Evolutionary conservation across 1,139 yeast genomes (phyloP), one percentile per base, ranked within the genome.

Genomic region (Yamadazyma dushanensis): DNA sequence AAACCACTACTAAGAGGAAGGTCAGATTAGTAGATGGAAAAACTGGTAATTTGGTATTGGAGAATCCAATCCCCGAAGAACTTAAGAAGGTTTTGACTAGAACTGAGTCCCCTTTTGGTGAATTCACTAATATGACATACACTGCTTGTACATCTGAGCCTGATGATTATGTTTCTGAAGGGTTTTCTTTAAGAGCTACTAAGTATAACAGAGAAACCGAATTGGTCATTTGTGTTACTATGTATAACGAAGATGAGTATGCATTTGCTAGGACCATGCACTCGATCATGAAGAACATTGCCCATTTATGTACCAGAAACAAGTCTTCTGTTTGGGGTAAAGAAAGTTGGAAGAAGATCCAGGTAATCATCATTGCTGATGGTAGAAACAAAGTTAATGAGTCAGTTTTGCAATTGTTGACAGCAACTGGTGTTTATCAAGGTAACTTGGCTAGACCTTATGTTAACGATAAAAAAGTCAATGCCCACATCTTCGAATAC

Each of bases 361-460:
- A 90, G 40, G 96, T 92, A 8, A 70, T 86, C 34, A 83, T 92
- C 51, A 87, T 90, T 21, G 80, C 96, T 30, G 98, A 92, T 64
- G 98, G 98, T 49, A 80, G 98, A 63, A 78, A 85, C 40, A 89
- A 88, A 54, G 83, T 90, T 31, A 75, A 80, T 50, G 85, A 84
- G 19, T 82, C 94, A 14, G 92, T 90, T 2, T 64, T 90, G 36
- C 95, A 89, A 57, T 76, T 85, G 33, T 69, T 92, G 36, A 88
- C 96, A 1, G 95, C 97, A 0, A 80, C 94, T 62, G 98, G 98
- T 48, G 86, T 94, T 33, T 92, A 87, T 59, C 98, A 92, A 59
- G 97, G 89, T 43, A 96, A 95, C 36, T 85, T 92, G 62, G 96
- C 98, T 32, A 83, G 95, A 56, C 90, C 95, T 23, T 84, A 76